Evolutionary conservation across 495 filamentous ascomycete genomes (phyloP), one percentile per base, ranked within the genome.

Genomic region (Lentithecium fluviatile): DNA sequence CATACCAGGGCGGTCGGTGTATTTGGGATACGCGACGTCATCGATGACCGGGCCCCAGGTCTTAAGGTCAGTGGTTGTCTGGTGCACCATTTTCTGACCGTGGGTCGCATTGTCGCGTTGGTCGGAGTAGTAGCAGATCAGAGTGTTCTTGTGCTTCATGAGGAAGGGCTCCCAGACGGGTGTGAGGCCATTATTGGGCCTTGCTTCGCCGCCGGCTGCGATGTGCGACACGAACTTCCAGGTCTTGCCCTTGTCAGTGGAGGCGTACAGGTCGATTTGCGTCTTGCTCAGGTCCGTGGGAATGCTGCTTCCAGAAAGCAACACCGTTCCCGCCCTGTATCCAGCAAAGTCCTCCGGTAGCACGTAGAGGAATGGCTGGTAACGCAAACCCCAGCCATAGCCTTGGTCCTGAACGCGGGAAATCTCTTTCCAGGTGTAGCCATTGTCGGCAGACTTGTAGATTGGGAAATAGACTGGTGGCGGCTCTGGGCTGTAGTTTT

Each of bases 81-180:
- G 83, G 64, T 88, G 84, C 4, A 77, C 78, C 24, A 89, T 71
- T 59, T 88, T 88, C 70, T 89, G 87, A 23, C 85, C 85, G 63
- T 89, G 74, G 0, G 73, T 59, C 1, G 63, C 75, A 17, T 77
- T 72, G 67, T 88, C 85, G 37, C 87, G 77, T 65, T 88, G 85
- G 66, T 90, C 87, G 4, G 85, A 83, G 72, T 88, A 90, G 71
- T 83, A 90, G 71, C 74, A 74, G 21, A 88, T 77, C 20, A 89
- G 70, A 56, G 83, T 75, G 46, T 79, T 73, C 24, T 86, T 74
- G 65, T 78, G 68, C 21, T 69, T 62, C 74, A 88, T 62, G 19
- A 89, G 69, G 67, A 84, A 87, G 0, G 86, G 86, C 70, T 90
- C 87, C 87, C 86, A 89, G 6, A 89, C 79, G 2, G 86, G 84